Percentiles rank a stretch among this genome's conserved stretches.
Evolutionary conservation across 441 rosid species (phyloP).

Genomic region (Dalechampia spathulata): DNA sequence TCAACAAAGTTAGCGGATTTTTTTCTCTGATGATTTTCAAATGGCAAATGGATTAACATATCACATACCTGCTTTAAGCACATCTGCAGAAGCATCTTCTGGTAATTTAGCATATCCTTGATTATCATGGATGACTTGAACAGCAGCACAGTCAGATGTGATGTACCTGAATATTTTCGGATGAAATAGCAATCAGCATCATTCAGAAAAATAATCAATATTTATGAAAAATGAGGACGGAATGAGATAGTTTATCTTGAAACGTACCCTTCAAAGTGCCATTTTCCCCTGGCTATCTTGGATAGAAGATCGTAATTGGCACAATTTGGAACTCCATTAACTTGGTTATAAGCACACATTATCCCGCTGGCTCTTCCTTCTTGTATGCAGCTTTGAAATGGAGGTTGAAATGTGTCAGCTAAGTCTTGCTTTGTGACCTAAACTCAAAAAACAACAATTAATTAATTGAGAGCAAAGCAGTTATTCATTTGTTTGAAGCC

Average conservation of each 20-base stretch:
- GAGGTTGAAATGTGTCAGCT: slow-evolving; percentile 90
- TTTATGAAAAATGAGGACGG: neutral
- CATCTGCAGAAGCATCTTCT: slow-evolving; percentile 74
- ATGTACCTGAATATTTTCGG: slow-evolving; percentile 52
- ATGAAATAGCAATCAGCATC: no score
- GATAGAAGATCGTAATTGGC: slow-evolving; percentile 63
- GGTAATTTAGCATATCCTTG: slow-evolving; percentile 64
- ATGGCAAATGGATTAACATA: neutral
- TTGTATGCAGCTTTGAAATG: slow-evolving; percentile 61
- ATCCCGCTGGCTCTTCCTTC: no score
- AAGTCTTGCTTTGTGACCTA: slow-evolving; percentile 70
- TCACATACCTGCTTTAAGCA: slow-evolving; percentile 63
- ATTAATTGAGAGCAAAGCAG: neutral
- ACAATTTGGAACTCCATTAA: slow-evolving; percentile 83
- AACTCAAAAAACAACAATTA: neutral
- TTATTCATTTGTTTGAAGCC: neutral
- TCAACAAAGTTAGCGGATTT: neutral
- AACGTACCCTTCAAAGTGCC: slow-evolving; percentile 73
- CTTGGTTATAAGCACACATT: slow-evolving; percentile 83
- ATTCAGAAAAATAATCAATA: neutral
- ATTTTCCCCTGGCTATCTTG: slow-evolving; percentile 52
- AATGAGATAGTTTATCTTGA: neutral
- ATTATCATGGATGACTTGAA: slow-evolving; percentile 44
- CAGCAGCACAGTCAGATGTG: slow-evolving; percentile 84
- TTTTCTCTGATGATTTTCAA: no score